phyloP scores from a whole-genome alignment of 805 yeast genomes.

The Starmerella lactis-condensi region DNA sequence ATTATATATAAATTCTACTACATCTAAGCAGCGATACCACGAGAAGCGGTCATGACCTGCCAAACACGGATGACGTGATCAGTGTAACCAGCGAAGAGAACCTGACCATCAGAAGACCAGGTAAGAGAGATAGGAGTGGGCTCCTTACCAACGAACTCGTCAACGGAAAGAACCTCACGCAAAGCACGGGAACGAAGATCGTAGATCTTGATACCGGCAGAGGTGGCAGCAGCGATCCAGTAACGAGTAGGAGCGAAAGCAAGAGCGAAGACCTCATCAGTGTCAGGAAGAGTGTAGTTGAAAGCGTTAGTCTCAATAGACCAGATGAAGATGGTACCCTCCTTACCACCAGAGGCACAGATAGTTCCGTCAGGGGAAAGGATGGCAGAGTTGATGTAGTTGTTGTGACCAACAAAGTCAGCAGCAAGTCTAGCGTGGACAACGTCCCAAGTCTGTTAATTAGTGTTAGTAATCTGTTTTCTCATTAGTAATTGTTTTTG shows the following conservation, averaged over 20 bases:
- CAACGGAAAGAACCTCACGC: slow-evolving; percentile 83
- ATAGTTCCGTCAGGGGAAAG: slow-evolving; percentile 99
- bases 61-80: slow-evolving; percentile 99
- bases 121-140: slow-evolving; percentile 96
- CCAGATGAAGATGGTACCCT: slow-evolving; percentile 97
- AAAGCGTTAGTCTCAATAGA: slow-evolving; percentile 71
- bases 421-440: slow-evolving; percentile 68
- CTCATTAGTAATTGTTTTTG: slow-evolving; percentile 1
- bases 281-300: slow-evolving; percentile 83
- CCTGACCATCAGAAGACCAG: slow-evolving; percentile 99
- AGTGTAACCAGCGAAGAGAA: slow-evolving; percentile 99
- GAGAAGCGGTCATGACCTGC: slow-evolving; percentile 65
- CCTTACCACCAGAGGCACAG: slow-evolving; percentile 99
- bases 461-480: slow-evolving; percentile 17
- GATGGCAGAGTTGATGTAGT: slow-evolving; percentile 92
- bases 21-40: neutral
- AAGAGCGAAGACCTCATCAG: slow-evolving; percentile 93
- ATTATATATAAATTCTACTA: too few species aligned
- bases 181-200: slow-evolving; percentile 95
- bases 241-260: slow-evolving; percentile 99
- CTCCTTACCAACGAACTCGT: slow-evolving; percentile 66
- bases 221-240: slow-evolving; percentile 99
- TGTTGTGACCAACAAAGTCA: slow-evolving; percentile 98
- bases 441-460: slow-evolving; percentile 81
- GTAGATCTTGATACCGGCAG: slow-evolving; percentile 94